These are phyloP conservation scores for Lactuca sativa DNA, from an alignment of 129 eudicot genomes.

Conservation along the genomic window DNA sequence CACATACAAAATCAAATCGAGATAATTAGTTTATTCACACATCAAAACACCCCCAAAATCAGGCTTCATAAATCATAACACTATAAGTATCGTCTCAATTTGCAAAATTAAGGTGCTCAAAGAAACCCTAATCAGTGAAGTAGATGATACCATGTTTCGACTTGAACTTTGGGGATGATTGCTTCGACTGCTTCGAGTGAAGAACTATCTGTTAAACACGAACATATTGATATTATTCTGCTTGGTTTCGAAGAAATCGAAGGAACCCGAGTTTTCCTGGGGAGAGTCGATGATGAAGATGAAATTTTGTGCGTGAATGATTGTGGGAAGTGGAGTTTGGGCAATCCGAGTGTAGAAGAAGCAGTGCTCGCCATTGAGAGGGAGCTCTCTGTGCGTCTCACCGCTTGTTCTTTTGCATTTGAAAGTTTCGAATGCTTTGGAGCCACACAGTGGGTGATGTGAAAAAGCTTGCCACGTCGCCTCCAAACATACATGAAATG, in stretches of 20 bases:
- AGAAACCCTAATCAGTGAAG: conserved; percentile 7
- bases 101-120: neutral
- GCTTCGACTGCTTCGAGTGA: conserved; percentile 30
- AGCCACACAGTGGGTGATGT: conserved; percentile 30
- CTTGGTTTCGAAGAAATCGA: conserved; percentile 22
- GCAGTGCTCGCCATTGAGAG: conserved; percentile 43
- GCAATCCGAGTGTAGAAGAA: conserved; percentile 30
- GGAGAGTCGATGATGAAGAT: conserved; percentile 9
- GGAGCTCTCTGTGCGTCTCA: neutral
- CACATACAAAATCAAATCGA: conserved; percentile 8
- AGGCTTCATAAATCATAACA: neutral
- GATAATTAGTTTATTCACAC: neutral
- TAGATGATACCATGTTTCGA: conserved; percentile 48
- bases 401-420: conserved; percentile 3
- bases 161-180: conserved; percentile 32
- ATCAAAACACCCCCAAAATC: conserved; percentile 3
- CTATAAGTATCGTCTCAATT: neutral
- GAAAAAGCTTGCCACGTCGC: conserved; percentile 28
- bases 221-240: conserved; percentile 18
- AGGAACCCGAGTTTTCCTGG: conserved; percentile 21
- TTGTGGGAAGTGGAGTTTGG: conserved; percentile 35
- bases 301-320: conserved; percentile 17
- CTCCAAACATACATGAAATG: neutral
- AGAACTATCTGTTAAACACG: conserved; percentile 30
- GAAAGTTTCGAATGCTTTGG: conserved; percentile 11